Base-by-base conservation (phyloP, 1,139 yeast genomes). In the Sugiyamaella grinbergsii region DNA sequence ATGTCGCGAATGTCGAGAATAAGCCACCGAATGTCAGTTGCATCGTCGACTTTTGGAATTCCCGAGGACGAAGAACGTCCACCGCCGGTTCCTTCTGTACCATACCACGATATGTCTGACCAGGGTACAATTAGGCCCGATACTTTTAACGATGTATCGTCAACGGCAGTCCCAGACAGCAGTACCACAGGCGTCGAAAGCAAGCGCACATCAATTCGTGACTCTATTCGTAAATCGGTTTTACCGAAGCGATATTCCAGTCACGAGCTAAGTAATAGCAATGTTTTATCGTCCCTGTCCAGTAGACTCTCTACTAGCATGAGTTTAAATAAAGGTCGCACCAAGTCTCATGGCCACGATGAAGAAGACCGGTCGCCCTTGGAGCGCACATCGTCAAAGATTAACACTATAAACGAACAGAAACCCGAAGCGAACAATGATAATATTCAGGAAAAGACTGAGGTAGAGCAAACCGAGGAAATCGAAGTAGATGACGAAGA, bases 1-100 rank as follows among this genome's bases (percentile, higher is more conserved):
- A 68, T 83, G 57, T 81, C 82, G 5, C 67, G 75, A 36, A 55
- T 63, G 55, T 60, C 68, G 19, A 46, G 68, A 34, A 47, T 59
- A 28, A 58, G 63, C 28, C 59, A 57, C 26, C 58, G 74, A 2
- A 56, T 70, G 38, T 68, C 72, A 5, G 64, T 65, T 11, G 63
- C 66, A 0, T 65, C 55, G 2, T 59, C 61, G 4, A 45, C 54
- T 6, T 55, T 52, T 52, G 60, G 60, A 1, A 54, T 60, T 22
- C 62, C 62, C 3, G 66, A 62, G 38, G 58, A 58, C 20, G 71
- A 58, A 38, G 64, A 63, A 36, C 57, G 54, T 8, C 56, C 67
- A 19, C 56, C 67, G 22, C 70, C 71, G 7, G 62, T 74, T 22
- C 67, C 67, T 5, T 53, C 59, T 10, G 48, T 58, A 10, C 58